Conservation (phyloP, 2,329 filamentous ascomycete genomes). For the Clarireedia paspali region DNA sequence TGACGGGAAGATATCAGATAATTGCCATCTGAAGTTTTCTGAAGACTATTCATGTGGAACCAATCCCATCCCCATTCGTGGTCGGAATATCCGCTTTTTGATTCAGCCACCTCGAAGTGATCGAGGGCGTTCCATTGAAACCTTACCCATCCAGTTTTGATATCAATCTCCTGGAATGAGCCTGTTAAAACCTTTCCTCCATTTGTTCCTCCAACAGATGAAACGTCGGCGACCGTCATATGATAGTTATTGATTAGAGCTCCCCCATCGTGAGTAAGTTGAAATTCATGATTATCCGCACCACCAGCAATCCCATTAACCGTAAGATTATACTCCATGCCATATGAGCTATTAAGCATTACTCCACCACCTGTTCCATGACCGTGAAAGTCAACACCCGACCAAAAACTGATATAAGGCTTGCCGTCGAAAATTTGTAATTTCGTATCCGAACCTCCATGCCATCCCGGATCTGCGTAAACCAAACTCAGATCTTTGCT, state of each 20-base stretch:
- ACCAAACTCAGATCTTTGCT: slow-evolving; percentile 7
- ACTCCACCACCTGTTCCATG: background rate
- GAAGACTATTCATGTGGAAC: slow-evolving; percentile 31
- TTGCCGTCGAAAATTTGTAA: slow-evolving; percentile 1
- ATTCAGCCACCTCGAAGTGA: slow-evolving; percentile 23
- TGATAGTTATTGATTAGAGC: slow-evolving; percentile 5
- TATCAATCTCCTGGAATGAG: slow-evolving; percentile 42
- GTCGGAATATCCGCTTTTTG: slow-evolving; percentile 10
- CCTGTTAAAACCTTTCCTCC: background rate
- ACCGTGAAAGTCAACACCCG: slow-evolving; percentile 1
- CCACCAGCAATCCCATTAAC: background rate
- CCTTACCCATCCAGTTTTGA: slow-evolving; percentile 40
- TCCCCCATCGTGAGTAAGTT: slow-evolving; percentile 1
- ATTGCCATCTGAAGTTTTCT: slow-evolving; percentile 34
- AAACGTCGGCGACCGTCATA: background rate
- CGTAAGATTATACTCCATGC: background rate
- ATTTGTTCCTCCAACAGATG: background rate
- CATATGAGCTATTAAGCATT: slow-evolving; percentile 4
- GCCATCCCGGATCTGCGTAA: background rate
- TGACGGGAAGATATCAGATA: slow-evolving; percentile 41
- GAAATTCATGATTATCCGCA: slow-evolving; percentile 5
- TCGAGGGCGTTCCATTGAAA: slow-evolving; percentile 44
- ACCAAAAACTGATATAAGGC: slow-evolving; percentile 2
- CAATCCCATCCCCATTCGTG: slow-evolving; percentile 20
- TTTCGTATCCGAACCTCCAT: slow-evolving; percentile 2